Conservation (phyloP, 495 filamentous ascomycete species). For the Pseudotulostoma volvatum region DNA sequence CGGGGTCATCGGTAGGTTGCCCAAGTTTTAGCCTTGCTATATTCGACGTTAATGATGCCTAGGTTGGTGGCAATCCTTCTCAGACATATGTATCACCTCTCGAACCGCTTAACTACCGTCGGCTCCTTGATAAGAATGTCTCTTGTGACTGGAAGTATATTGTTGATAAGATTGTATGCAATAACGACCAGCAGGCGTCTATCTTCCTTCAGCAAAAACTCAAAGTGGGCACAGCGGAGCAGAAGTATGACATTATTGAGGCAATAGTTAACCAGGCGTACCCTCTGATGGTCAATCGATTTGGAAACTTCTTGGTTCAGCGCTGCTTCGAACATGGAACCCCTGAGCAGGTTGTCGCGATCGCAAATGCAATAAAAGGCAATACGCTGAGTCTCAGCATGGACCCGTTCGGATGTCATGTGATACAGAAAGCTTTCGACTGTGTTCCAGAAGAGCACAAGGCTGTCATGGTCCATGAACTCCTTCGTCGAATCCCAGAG, state of each 20-base stretch:
- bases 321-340: constrained; percentile 98
- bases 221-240: constrained; percentile 86
- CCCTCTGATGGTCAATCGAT: constrained; percentile 87
- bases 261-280: constrained; percentile 94
- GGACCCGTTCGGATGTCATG: constrained; percentile 97
- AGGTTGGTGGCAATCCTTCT: constrained; percentile 32
- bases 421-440: constrained; percentile 96
- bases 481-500: constrained; percentile 88
- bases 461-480: constrained; percentile 92
- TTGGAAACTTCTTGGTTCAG: constrained; percentile 95
- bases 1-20: constrained; percentile 26
- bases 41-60: constrained; percentile 5
- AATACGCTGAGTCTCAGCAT: constrained; percentile 89
- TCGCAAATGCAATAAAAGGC: constrained; percentile 86
- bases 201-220: constrained; percentile 98
- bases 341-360: constrained; percentile 83
- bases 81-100: constrained; percentile 72
- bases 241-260: constrained; percentile 93
- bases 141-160: constrained; percentile 99
- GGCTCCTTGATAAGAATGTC: constrained; percentile 86
- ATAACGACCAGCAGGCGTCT: constrained; percentile 96
- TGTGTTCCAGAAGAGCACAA: constrained; percentile 96
- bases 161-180: constrained; percentile 98
- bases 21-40: too few relatives aligned
- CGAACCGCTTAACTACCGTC: constrained; percentile 94